These are phyloP conservation scores for Neonectria sp. DNA, from an alignment of 2,329 filamentous ascomycete species.

Conservation along the genomic window DNA sequence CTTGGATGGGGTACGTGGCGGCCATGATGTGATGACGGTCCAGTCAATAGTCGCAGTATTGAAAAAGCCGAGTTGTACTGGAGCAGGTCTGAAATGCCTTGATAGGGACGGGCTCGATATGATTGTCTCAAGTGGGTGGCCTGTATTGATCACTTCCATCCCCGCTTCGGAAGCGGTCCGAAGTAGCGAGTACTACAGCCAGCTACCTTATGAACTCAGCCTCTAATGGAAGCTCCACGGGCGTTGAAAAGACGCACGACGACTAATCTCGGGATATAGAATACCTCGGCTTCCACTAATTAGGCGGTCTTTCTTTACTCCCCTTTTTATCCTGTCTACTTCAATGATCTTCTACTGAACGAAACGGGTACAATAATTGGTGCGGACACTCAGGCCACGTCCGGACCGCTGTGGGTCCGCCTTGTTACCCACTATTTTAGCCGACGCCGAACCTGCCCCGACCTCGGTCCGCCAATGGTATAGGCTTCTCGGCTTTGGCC, in stretches of 20 bases:
- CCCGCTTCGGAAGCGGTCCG: neutral
- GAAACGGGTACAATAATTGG: too few relatives aligned
- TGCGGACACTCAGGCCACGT: too few relatives aligned
- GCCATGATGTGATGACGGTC: neutral
- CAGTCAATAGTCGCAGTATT: too few relatives aligned
- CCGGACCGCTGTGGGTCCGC: neutral
- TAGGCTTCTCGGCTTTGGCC: neutral
- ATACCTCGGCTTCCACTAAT: neutral
- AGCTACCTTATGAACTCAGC: neutral
- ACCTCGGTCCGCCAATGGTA: neutral
- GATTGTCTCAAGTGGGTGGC: neutral
- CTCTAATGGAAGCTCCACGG: neutral
- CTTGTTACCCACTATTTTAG: neutral
- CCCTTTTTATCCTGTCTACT: neutral
- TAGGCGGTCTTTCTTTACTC: neutral
- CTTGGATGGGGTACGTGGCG: slow-evolving; percentile 11
- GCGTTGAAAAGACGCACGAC: neutral
- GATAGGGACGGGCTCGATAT: neutral
- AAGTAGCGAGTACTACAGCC: neutral
- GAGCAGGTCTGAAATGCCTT: neutral
- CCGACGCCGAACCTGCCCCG: neutral
- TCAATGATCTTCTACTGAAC: neutral
- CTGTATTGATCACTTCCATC: too few relatives aligned
- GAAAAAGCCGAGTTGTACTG: neutral
- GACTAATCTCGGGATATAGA: neutral